Conservation (phyloP, 352 stramenopile species). For the Aphanomyces stellatus region DNA sequence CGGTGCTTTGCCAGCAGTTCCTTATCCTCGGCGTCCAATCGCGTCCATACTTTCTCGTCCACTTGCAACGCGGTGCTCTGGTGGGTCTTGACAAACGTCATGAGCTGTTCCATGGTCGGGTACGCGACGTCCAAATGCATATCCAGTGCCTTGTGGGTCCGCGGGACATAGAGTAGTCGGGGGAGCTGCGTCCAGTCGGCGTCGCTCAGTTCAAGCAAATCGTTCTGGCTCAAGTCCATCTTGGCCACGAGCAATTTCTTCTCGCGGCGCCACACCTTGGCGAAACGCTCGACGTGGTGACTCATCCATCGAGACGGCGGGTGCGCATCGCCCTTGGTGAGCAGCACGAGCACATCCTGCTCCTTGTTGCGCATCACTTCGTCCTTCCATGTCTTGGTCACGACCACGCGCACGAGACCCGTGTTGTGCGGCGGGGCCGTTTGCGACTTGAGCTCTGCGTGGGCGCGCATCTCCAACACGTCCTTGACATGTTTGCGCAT, state of each 20-base stretch:
- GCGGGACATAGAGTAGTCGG: neutral
- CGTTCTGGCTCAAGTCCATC: conserved; percentile 18
- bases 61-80: neutral
- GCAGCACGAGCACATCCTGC: conserved; percentile 3
- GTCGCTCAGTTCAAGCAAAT: conserved; percentile 15
- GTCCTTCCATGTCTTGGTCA: conserved; percentile 10
- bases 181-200: neutral
- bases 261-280: conserved; percentile 19
- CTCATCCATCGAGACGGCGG: conserved; percentile 8
- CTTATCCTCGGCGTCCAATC: conserved; percentile 1
- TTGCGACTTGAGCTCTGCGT: conserved; percentile 17
- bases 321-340: neutral
- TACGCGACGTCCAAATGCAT: neutral
- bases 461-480: neutral
- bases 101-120: conserved; percentile 16
- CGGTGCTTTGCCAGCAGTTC: conserved; percentile 13
- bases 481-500: conserved; percentile 1
- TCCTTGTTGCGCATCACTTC: neutral
- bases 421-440: conserved; percentile 9
- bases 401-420: conserved; percentile 8
- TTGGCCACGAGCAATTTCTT: neutral
- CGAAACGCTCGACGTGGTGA: conserved; percentile 7
- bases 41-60: conserved; percentile 15
- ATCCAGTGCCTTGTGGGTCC: neutral
- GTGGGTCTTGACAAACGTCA: conserved; percentile 14